Conservation (phyloP, 2,329 filamentous ascomycete species). For the Cladosporium sp. region DNA sequence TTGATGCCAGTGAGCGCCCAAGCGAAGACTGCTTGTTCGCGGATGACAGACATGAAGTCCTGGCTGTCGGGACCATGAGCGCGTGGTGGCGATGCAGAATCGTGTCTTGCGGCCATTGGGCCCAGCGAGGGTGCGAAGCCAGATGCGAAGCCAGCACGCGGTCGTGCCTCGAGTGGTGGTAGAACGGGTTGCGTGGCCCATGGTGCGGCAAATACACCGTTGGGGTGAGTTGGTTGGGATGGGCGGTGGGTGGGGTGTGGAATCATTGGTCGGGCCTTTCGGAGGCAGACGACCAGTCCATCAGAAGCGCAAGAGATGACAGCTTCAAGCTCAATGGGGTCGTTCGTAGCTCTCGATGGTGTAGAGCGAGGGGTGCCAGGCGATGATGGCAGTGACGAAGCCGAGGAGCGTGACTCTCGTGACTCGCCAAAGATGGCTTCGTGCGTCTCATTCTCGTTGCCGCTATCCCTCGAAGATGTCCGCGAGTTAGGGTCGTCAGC, state of each 20-base stretch:
- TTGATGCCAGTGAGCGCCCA: slow-evolving; percentile 83
- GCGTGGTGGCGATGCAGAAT: slow-evolving; percentile 29
- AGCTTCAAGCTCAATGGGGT: slow-evolving; percentile 73
- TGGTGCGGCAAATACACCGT: slow-evolving; percentile 75
- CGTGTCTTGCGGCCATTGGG: slow-evolving; percentile 31
- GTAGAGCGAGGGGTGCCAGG: slow-evolving; percentile 28
- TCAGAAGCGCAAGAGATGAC: slow-evolving; percentile 92
- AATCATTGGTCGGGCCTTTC: slow-evolving; percentile 70
- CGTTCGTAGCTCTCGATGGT: slow-evolving; percentile 27
- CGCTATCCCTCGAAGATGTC: slow-evolving; percentile 50
- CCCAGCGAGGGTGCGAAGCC: slow-evolving; percentile 41
- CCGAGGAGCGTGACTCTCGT: slow-evolving; percentile 39
- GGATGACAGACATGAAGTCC: slow-evolving; percentile 75
- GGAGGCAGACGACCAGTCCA: slow-evolving; percentile 77
- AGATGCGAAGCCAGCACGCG: slow-evolving; percentile 28
- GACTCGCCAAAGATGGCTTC: slow-evolving; percentile 48
- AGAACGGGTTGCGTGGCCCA: slow-evolving; percentile 71
- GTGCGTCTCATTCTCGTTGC: slow-evolving; percentile 41
- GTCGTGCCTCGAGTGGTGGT: slow-evolving; percentile 39
- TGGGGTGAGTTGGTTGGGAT: slow-evolving; percentile 49
- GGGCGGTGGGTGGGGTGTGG: slow-evolving; percentile 57
- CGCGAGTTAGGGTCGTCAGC: slow-evolving; percentile 31
- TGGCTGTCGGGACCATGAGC: slow-evolving; percentile 54
- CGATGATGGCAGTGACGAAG: slow-evolving; percentile 34
- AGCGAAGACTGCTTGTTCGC: slow-evolving; percentile 83